phyloP scores from a whole-genome alignment of 495 filamentous ascomycete genomes.

The Penicillium soppii region DNA sequence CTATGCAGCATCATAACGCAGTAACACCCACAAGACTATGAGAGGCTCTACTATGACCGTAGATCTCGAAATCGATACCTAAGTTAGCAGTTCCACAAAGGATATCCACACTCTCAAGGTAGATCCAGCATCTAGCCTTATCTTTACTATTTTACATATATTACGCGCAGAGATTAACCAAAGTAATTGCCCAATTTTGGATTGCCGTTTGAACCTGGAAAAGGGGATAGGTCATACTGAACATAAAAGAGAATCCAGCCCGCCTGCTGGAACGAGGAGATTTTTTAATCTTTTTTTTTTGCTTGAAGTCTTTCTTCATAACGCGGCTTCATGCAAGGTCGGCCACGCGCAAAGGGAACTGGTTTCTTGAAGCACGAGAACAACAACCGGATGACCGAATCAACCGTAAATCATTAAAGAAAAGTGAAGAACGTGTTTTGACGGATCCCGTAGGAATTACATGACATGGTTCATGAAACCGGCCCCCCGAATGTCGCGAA shows the following conservation, averaged over 20 bases:
- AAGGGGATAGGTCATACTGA: constrained; percentile 44
- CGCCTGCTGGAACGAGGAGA: constrained; percentile 38
- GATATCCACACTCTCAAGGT: not conserved
- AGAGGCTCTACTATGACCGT: not conserved
- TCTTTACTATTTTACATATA: constrained; percentile 3
- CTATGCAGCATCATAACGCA: no score
- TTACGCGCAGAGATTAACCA: not conserved
- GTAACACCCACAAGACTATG: no score
- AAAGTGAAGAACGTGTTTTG: constrained; percentile 24
- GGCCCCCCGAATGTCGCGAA: constrained; percentile 29
- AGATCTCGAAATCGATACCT: constrained; percentile 2
- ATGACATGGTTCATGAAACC: constrained; percentile 40
- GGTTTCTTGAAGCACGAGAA: constrained; percentile 34
- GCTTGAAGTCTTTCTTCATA: constrained; percentile 37
- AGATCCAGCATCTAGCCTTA: constrained; percentile 3
- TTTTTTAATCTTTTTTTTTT: constrained; percentile 44
- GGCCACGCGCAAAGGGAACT: constrained; percentile 31
- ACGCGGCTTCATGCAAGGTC: constrained; percentile 40
- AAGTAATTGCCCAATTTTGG: constrained; percentile 31
- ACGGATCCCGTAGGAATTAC: constrained; percentile 45
- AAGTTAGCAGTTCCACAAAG: constrained; percentile 2
- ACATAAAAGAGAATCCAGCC: constrained; percentile 42
- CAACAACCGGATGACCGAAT: constrained; percentile 39
- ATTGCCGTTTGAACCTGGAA: constrained; percentile 40
- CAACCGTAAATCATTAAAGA: constrained; percentile 35